Evolutionary conservation across 1,284 basidiomycete genomes (phyloP).

Genomic region (Tetrapyrgos nigripes): DNA sequence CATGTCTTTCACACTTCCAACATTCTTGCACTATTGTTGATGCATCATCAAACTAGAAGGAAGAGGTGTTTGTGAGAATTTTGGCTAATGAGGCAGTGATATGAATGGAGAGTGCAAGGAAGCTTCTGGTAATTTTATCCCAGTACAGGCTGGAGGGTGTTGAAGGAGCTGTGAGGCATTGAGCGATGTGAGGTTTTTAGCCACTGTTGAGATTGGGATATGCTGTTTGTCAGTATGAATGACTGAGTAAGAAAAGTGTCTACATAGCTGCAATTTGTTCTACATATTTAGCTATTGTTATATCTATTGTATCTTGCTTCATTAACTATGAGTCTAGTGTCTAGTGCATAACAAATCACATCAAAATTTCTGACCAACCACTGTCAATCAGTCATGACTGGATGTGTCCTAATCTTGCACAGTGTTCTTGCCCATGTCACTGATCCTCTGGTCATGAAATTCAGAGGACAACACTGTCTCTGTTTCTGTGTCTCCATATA

Average conservation of each 20-base stretch:
- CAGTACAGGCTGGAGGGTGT: constrained; percentile 41
- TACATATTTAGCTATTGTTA: too few species aligned
- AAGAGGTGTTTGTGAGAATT: constrained; percentile 38
- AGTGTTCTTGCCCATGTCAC: too few species aligned
- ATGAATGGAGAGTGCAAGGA: constrained; percentile 28
- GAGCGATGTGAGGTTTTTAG: constrained; percentile 15
- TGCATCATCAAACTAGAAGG: constrained; percentile 8
- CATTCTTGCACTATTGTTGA: constrained; percentile 13
- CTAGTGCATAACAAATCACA: too few species aligned
- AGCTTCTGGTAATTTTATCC: constrained; percentile 44
- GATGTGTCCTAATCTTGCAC: too few species aligned
- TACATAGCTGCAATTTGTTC: too few species aligned
- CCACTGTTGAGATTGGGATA: constrained; percentile 14
- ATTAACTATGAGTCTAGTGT: too few species aligned
- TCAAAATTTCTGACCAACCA: too few species aligned
- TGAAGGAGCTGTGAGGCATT: constrained; percentile 9
- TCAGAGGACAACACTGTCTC: neutral
- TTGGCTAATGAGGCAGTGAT: constrained; percentile 45
- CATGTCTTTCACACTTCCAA: constrained; percentile 14
- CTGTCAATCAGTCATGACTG: too few species aligned
- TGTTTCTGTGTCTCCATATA: neutral
- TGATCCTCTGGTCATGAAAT: neutral
- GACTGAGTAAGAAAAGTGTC: too few species aligned
- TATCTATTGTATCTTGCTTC: too few species aligned
- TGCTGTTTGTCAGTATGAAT: constrained; percentile 7